phyloP scores from a whole-genome alignment of 1,139 yeast genomes.

The Magnusiomyces fungicola region DNA sequence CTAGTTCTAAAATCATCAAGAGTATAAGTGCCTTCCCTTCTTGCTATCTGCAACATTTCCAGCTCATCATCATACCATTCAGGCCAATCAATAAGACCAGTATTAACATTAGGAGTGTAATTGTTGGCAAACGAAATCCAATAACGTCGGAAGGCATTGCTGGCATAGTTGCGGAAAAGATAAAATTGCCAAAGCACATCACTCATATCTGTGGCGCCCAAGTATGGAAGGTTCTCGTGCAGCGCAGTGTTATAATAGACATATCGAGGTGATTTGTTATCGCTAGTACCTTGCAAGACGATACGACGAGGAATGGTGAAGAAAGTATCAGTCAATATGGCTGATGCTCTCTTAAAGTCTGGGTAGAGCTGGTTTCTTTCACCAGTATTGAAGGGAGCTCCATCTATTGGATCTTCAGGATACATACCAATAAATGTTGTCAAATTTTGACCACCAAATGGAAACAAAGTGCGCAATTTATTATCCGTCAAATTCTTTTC shows the following conservation, averaged over 20 bases:
- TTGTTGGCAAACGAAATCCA: conserved; percentile 20
- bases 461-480: neutral
- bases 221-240: conserved; percentile 14
- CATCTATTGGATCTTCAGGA: conserved; percentile 17
- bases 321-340: conserved; percentile 19
- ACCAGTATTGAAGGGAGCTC: conserved; percentile 22
- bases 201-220: conserved; percentile 18
- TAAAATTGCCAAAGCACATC: conserved; percentile 8
- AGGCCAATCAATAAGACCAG: conserved; percentile 15
- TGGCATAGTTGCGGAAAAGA: conserved; percentile 6
- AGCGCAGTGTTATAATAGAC: conserved; percentile 12
- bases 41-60: conserved; percentile 8
- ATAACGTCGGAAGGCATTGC: conserved; percentile 17
- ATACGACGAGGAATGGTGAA: conserved; percentile 20
- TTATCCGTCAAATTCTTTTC: conserved; percentile 4
- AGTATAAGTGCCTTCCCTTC: neutral
- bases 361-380: conserved; percentile 11
- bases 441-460: conserved; percentile 8
- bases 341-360: conserved; percentile 19
- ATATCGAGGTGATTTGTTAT: conserved; percentile 1
- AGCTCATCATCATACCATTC: conserved; percentile 25
- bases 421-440: conserved; percentile 14
- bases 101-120: conserved; percentile 17
- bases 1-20: conserved; percentile 4
- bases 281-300: conserved; percentile 9